phyloP scores from a whole-genome alignment of 306 rosid species.

The Lablab purpureus region DNA sequence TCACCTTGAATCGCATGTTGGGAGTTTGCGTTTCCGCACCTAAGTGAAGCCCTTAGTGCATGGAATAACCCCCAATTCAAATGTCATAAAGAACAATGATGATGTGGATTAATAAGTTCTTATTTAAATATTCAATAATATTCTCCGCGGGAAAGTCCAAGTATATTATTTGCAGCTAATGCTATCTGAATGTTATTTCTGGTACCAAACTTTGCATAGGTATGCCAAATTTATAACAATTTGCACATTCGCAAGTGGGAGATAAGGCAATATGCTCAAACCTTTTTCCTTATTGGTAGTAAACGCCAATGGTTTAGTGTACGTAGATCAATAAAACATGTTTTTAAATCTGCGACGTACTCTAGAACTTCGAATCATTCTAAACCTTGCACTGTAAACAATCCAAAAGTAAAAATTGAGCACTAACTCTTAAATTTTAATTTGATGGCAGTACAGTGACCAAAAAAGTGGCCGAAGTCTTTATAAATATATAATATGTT shows the following conservation, averaged over 20 bases:
- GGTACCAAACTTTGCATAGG: slow-evolving; percentile 1
- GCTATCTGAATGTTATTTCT: neutral
- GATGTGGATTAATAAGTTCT: neutral
- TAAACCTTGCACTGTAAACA: slow-evolving; percentile 9
- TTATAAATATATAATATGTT: slow-evolving; percentile 6
- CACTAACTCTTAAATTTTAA: slow-evolving; percentile 12
- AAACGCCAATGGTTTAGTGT: slow-evolving; percentile 29
- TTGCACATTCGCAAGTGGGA: neutral
- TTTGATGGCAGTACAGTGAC: neutral
- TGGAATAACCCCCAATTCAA: neutral
- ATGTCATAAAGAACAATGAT: slow-evolving; percentile 8
- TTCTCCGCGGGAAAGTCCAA: neutral
- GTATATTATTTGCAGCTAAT: neutral
- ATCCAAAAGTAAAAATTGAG: slow-evolving; percentile 18
- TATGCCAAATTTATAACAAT: neutral
- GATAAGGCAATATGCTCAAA: slow-evolving; percentile 5
- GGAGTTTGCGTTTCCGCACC: neutral
- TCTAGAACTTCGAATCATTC: neutral
- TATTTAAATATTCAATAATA: neutral
- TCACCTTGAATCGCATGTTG: slow-evolving; percentile 11
- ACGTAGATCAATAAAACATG: slow-evolving; percentile 3
- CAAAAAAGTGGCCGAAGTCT: slow-evolving; percentile 16
- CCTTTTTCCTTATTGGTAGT: neutral
- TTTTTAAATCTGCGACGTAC: neutral
- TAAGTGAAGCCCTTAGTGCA: neutral